A percentile compares a stretch with the other conserved stretches of the same genome.
Conservation (phyloP, 768 basidiomycete genomes). For the Boletus rubroflammeus region DNA sequence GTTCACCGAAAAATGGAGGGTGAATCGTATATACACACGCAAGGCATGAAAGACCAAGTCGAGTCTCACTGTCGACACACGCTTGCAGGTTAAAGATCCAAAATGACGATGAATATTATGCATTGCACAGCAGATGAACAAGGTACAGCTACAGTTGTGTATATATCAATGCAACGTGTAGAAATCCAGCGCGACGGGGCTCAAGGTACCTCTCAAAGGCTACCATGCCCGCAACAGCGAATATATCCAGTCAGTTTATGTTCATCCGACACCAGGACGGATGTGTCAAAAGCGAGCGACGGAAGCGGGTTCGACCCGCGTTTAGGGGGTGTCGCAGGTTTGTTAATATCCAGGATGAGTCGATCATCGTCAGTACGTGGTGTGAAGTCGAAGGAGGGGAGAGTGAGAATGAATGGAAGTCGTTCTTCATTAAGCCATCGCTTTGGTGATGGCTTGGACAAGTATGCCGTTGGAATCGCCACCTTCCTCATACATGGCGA, state of each 20-base stretch:
- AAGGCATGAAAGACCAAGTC: too few relatives aligned
- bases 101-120: background rate
- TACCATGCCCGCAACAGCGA: background rate
- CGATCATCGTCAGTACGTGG: constrained; percentile 16
- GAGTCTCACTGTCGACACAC: background rate
- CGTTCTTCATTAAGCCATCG: constrained; percentile 19
- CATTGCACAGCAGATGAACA: background rate
- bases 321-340: background rate
- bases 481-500: constrained; percentile 44
- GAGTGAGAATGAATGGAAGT: constrained; percentile 3
- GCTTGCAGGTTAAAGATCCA: too few relatives aligned
- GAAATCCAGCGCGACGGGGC: background rate
- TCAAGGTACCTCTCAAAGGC: constrained; percentile 15
- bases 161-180: background rate
- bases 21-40: too few relatives aligned
- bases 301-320: constrained; percentile 10
- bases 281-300: background rate
- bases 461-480: constrained; percentile 40
- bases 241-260: background rate
- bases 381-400: constrained; percentile 9
- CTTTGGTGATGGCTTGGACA: constrained; percentile 31
- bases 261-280: constrained; percentile 16
- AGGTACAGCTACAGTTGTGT: constrained; percentile 1
- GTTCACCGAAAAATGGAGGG: too few relatives aligned
- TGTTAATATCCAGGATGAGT: constrained; percentile 15